phyloP scores from a whole-genome alignment of 495 filamentous ascomycete species.

The Trichoderma parareesei region DNA sequence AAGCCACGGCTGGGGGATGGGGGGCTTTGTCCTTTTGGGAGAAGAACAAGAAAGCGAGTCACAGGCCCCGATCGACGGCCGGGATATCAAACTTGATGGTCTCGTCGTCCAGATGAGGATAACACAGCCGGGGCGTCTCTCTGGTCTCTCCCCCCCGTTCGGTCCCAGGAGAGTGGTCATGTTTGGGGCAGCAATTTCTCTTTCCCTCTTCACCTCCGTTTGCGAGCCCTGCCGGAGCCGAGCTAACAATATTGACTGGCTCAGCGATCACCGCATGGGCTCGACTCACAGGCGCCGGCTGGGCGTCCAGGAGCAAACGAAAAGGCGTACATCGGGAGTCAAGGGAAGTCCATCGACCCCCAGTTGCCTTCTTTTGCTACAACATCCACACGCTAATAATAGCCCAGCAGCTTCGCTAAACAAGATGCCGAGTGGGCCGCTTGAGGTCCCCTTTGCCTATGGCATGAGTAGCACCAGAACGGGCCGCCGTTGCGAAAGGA shows the following conservation, averaged over 20 bases:
- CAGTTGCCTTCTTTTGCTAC: too few relatives aligned
- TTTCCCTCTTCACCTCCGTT: too few relatives aligned
- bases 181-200: background rate
- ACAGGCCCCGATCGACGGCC: background rate
- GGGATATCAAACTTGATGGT: background rate
- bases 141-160: background rate
- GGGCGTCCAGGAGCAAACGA: background rate
- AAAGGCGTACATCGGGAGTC: background rate
- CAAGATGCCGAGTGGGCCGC: too few relatives aligned
- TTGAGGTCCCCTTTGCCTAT: too few relatives aligned
- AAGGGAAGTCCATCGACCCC: background rate
- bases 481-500: too few relatives aligned
- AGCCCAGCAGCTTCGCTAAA: too few relatives aligned
- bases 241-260: too few relatives aligned
- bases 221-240: too few relatives aligned
- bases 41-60: background rate
- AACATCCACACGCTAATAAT: too few relatives aligned
- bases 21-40: background rate
- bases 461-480: too few relatives aligned
- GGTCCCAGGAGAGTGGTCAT: background rate
- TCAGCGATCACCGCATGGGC: background rate
- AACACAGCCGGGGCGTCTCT: background rate
- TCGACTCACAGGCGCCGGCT: background rate
- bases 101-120: background rate
- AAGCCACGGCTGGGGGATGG: background rate